A percentile compares a stretch with the other conserved stretches of the same genome.
Evolutionary conservation across 1,284 basidiomycete genomes (phyloP).

Genomic region (Trametes versicolor): DNA sequence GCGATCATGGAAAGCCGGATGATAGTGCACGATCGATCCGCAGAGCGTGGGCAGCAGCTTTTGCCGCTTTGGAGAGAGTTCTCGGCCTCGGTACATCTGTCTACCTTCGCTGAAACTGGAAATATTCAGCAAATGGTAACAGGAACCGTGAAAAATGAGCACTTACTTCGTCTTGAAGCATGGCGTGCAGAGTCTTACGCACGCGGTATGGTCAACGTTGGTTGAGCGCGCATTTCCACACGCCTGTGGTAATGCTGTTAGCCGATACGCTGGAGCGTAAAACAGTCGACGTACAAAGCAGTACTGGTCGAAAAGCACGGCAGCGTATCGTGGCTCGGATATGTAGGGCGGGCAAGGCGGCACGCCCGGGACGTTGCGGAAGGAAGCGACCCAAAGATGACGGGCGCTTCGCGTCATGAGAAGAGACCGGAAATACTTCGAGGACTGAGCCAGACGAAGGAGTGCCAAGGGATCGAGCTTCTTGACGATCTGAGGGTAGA

Average conservation of each 20-base stretch:
- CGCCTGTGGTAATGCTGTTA: conserved; percentile 2
- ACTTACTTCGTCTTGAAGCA: conserved; percentile 22
- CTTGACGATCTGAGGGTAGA: conserved; percentile 4
- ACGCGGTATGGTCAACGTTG: conserved; percentile 5
- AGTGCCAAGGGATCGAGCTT: conserved; percentile 18
- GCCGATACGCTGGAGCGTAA: neutral
- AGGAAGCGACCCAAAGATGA: conserved; percentile 19
- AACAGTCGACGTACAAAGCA: conserved; percentile 15
- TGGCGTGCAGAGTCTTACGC: conserved; percentile 11
- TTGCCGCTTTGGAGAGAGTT: too few relatives aligned
- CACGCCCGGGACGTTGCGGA: conserved; percentile 15
- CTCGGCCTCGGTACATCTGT: too few relatives aligned
- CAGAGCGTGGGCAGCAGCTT: too few relatives aligned
- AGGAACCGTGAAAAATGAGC: neutral
- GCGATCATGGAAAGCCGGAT: too few relatives aligned
- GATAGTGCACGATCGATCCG: too few relatives aligned
- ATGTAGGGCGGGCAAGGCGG: conserved; percentile 14
- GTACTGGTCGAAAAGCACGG: conserved; percentile 18
- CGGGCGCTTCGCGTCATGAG: conserved; percentile 11
- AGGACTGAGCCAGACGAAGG: conserved; percentile 11
- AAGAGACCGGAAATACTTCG: conserved; percentile 14
- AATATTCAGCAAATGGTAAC: neutral
- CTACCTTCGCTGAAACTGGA: neutral
- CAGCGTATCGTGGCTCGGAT: conserved; percentile 17
- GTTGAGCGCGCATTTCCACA: conserved; percentile 14